phyloP scores from a whole-genome alignment of 1,139 yeast genomes.

The Lodderomyces elongisporus region DNA sequence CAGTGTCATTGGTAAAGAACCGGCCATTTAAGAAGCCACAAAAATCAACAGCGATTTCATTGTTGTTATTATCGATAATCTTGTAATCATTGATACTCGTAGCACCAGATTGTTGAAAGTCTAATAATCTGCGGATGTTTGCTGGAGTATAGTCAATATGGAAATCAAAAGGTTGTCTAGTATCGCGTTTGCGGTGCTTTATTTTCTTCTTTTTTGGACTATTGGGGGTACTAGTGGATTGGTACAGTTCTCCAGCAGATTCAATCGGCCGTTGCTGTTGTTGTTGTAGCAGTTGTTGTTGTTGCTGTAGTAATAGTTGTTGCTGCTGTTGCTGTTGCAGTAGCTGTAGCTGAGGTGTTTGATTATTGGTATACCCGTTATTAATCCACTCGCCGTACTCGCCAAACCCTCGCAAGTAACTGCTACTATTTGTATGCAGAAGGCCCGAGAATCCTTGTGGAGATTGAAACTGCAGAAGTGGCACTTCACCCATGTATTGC shows the following conservation, averaged over 20 bases:
- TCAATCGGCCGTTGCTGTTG: background rate
- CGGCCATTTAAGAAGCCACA: conserved; percentile 41
- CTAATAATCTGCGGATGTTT: conserved; percentile 27
- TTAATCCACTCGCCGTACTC: conserved; percentile 1
- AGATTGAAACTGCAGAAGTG: background rate
- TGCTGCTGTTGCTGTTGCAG: conserved; percentile 1
- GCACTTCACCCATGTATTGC: background rate
- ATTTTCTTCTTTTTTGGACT: conserved; percentile 14
- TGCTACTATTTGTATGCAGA: background rate
- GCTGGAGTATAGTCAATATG: conserved; percentile 24
- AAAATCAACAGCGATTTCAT: conserved; percentile 23
- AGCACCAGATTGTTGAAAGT: conserved; percentile 22
- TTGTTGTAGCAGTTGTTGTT: background rate
- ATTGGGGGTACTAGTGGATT: conserved; percentile 1
- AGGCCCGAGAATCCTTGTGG: background rate
- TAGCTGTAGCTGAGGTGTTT: background rate
- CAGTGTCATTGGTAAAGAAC: conserved; percentile 40
- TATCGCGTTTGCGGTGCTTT: conserved; percentile 12
- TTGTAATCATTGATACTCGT: conserved; percentile 20
- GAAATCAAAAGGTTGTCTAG: conserved; percentile 10
- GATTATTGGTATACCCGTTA: conserved; percentile 1
- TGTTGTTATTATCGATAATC: conserved; percentile 28
- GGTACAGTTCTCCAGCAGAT: background rate
- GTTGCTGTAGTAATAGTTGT: background rate
- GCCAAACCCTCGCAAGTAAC: background rate